Percentiles rank a stretch among this genome's conserved stretches.
These are phyloP conservation scores for Arthrobotrys entomopaga DNA, from an alignment of 2,329 filamentous ascomycete genomes.

Conservation along the genomic window DNA sequence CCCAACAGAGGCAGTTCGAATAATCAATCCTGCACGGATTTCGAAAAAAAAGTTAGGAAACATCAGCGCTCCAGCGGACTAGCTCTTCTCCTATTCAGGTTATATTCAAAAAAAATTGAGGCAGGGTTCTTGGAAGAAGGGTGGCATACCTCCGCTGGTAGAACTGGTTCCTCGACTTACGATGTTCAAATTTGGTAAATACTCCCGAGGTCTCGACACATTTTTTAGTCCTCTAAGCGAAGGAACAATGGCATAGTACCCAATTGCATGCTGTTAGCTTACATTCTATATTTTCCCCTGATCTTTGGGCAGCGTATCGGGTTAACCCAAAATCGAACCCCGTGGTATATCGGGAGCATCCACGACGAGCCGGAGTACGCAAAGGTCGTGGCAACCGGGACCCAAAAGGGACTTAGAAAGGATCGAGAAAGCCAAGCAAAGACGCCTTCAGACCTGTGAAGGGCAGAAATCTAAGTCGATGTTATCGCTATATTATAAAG, in stretches of 20 bases:
- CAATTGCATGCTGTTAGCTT: too few species aligned
- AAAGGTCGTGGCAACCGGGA: conserved; percentile 1
- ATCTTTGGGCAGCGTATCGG: too few species aligned
- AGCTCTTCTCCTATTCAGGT: background rate
- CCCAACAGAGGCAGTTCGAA: too few species aligned
- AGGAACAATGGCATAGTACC: background rate
- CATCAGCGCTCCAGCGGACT: too few species aligned
- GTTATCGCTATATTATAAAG: too few species aligned
- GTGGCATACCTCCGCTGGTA: background rate
- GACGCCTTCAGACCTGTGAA: too few species aligned
- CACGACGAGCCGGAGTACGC: conserved; percentile 6
- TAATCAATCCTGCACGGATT: too few species aligned
- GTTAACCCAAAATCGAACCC: background rate
- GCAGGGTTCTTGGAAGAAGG: conserved; percentile 3
- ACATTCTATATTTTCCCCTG: too few species aligned
- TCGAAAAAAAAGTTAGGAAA: too few species aligned
- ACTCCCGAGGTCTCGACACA: conserved; percentile 2
- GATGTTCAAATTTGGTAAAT: background rate
- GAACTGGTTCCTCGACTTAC: conserved; percentile 2
- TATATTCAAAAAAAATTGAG: conserved; percentile 3
- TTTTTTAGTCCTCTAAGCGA: background rate
- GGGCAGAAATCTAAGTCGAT: too few species aligned
- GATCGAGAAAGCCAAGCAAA: too few species aligned
- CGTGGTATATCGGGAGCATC: conserved; percentile 11
- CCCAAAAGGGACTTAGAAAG: background rate